Base-by-base conservation (phyloP, 2,329 filamentous ascomycete species). In the Sphaerostilbella broomeana region DNA sequence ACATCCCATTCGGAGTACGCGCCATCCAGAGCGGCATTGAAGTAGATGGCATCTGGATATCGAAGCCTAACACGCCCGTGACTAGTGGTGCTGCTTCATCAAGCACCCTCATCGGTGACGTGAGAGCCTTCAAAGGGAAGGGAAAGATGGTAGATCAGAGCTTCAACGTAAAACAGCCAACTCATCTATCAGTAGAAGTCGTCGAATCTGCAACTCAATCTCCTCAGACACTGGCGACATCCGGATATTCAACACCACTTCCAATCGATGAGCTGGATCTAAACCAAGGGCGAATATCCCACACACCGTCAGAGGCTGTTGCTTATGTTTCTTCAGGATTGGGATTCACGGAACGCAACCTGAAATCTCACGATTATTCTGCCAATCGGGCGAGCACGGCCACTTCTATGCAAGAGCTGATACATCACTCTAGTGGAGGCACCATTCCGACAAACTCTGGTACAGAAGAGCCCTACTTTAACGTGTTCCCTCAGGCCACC, bases 11-110 rank as follows among this genome's bases (percentile, higher is more conserved):
- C 53, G 89, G 90, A 15, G 77, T 92, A 38, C 79, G 84, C 50
- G 89, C 89, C 6, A 77, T 95, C 32, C 82, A 95, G 58, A 84
- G 77, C 50, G 88, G 88, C 5, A 70, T 94, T 29, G 77, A 90
- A 56, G 77, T 94, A 6, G 86, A 94, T 47, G 89, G 87, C 4
- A 88, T 95, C 35, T 87, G 84, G 81, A 77, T 84, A 35, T 81
- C 78, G 17, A 65, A 68, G 36, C 68, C 70, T 30, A 61, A 64
- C 8, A 68, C 67, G 9, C 65, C 68, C 2, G 50, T 47, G 5
- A 34, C 35, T 26, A 56, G 50, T 22, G 51, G 51, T 9, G 25
- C 39, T 6, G 40, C 47, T 21, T 53, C 56, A 5, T 48, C 48
- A n/a, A 42, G 51, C 7, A 58, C 52, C 6, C 45, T 54, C 6